Base-by-base conservation (phyloP, 2,329 filamentous ascomycete species). In the Cadophora gregata region DNA sequence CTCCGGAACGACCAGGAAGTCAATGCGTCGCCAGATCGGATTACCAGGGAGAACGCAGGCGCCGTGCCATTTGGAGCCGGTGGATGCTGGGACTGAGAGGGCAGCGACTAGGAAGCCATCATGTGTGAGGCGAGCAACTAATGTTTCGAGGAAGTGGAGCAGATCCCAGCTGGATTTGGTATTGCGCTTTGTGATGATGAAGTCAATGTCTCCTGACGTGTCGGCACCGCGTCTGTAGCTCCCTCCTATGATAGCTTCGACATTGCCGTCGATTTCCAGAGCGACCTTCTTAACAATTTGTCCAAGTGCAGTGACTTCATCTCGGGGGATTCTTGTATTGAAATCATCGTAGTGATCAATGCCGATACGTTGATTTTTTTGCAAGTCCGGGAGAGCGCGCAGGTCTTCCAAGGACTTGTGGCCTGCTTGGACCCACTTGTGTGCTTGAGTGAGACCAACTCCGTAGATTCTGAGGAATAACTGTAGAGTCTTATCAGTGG, bases 291-390 rank as follows among this genome's bases (percentile, higher is more conserved):
- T 84, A 19, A 97, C 90, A 51, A 90, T 80, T 0, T 79, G 80
- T 0, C 88, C 92, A 31, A 97, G 87, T 0, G 85, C 83, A 66
- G 87, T 85, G 5, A 97, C 90, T 78, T 97, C 93, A 0, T 77
- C 78, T 3, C 94, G 87, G 1, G 93, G 91, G 59, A 98, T 97
- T 16, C 92, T 87, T 6, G 86, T 84, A 66, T 90, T 87, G 72
- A 98, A 90, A 75, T 97, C 93, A 2, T 89, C 81, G 75, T 93
- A 95, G 73, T 90, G 91, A 8, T 93, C 90, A 31, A 97, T 81
- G 1, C 94, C 93, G 10, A 97, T 80, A 33, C 81, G 82, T 76
- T 97, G 94, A 65, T 88, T 91, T 3, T 82, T 77, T 0, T 87
- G 90, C 33, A 97, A 82, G 31, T 85, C 81, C 0, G 86, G 91